Conservation (phyloP, 495 filamentous ascomycete species). For the Tuber borchii region DNA sequence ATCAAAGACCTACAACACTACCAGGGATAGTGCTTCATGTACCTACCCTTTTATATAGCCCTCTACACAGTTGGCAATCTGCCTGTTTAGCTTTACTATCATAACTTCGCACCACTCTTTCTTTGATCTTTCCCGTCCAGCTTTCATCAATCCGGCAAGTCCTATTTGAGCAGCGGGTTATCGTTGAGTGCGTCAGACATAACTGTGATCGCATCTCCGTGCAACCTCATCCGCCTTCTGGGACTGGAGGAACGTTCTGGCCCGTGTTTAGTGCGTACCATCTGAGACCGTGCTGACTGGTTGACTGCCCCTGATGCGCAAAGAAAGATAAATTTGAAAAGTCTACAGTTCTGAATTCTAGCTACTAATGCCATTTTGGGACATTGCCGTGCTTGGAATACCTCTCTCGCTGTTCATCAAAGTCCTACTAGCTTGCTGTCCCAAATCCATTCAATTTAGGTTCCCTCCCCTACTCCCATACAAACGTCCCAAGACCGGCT, state of each 20-base stretch:
- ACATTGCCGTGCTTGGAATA: background rate
- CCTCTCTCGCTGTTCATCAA: background rate
- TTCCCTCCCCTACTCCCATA: background rate
- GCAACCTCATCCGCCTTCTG: background rate
- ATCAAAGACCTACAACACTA: background rate
- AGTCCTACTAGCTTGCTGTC: background rate
- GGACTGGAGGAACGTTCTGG: no score
- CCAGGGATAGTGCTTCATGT: background rate
- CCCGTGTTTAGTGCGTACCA: background rate
- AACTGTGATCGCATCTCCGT: background rate
- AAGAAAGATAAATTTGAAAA: background rate
- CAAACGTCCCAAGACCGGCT: background rate
- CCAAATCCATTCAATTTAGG: background rate
- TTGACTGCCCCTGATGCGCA: background rate
- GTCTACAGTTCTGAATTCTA: background rate
- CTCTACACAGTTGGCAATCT: background rate
- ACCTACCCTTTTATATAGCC: background rate
- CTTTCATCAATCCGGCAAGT: background rate
- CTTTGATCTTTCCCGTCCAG: background rate
- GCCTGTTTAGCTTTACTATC: background rate
- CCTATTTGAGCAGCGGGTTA: background rate
- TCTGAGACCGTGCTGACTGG: background rate
- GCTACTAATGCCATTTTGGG: background rate
- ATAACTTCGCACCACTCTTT: background rate
- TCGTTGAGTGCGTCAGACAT: background rate